A percentile compares a stretch with the other conserved stretches of the same genome.
Evolutionary conservation across 163 green algal genomes (phyloP).

Genomic region (Chlamydomonas reinhardtii): DNA sequence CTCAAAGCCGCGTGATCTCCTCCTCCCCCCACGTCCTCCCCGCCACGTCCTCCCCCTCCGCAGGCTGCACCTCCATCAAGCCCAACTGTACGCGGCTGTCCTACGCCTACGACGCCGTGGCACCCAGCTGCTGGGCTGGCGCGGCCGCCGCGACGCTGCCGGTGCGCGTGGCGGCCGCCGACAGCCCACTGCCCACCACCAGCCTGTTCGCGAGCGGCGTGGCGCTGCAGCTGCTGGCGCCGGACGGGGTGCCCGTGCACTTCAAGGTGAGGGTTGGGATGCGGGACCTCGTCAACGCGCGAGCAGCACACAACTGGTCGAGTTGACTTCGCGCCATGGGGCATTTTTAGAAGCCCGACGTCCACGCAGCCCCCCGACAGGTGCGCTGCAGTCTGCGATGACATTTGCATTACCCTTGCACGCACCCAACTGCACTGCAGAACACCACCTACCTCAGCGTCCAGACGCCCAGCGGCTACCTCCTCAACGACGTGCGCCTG

Average conservation of each 20-base stretch:
- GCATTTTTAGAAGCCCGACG: no score
- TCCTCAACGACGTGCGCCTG: neutral
- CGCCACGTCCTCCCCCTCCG: neutral
- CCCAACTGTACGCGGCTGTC: neutral
- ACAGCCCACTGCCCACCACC: neutral
- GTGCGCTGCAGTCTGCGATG: no score
- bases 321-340: no score
- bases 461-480: neutral
- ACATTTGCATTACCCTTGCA: no score
- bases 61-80: conserved; percentile 20
- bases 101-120: neutral
- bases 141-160: no score
- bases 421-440: neutral
- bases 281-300: no score
- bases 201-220: neutral
- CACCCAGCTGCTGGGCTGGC: neutral
- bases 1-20: no score
- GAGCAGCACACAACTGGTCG: no score
- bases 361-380: no score
- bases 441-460: neutral
- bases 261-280: neutral
- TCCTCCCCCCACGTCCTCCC: no score
- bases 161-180: neutral
- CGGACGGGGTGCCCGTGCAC: conserved; percentile 1
- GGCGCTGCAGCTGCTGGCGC: neutral